Percentiles rank a stretch among this genome's conserved stretches.
Evolutionary conservation across 768 basidiomycete species (phyloP).

Genomic region (Suillus subalutaceus): DNA sequence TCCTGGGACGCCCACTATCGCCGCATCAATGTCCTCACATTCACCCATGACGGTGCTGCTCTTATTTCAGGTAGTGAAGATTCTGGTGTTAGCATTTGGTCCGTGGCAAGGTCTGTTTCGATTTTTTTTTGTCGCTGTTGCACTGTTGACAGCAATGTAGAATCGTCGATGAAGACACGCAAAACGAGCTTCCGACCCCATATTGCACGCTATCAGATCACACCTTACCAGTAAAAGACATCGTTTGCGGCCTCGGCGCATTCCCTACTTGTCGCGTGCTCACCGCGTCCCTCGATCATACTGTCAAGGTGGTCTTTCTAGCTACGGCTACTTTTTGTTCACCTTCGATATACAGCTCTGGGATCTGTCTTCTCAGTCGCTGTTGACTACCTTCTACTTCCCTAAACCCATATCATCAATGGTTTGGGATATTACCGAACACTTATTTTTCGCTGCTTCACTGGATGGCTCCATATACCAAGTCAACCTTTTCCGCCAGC

Average conservation of each 20-base stretch:
- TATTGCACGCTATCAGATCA: conserved; percentile 88
- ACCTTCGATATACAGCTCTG: conserved; percentile 57
- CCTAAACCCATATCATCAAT: conserved; percentile 72
- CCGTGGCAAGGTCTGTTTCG: conserved; percentile 72
- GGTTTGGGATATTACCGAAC: conserved; percentile 82
- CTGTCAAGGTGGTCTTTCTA: conserved; percentile 71
- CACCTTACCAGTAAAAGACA: conserved; percentile 85
- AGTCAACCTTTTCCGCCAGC: conserved; percentile 74
- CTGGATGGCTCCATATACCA: conserved; percentile 75
- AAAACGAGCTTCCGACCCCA: conserved; percentile 75
- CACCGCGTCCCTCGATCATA: conserved; percentile 85
- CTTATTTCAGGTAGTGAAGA: conserved; percentile 90
- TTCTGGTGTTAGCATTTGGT: conserved; percentile 88
- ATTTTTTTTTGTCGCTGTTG: conserved; percentile 1
- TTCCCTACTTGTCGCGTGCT: conserved; percentile 80
- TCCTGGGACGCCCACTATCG: conserved; percentile 98
- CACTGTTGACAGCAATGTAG: conserved; percentile 41
- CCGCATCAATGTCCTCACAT: conserved; percentile 77
- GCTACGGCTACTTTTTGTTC: conserved; percentile 17
- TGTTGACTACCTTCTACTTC: conserved; percentile 88
- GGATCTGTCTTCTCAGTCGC: conserved; percentile 72
- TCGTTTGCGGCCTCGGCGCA: conserved; percentile 75
- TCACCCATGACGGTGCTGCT: conserved; percentile 79
- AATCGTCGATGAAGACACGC: conserved; percentile 73
- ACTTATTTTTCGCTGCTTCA: conserved; percentile 87